Percentiles rank a stretch among this genome's conserved stretches.
Evolutionary conservation across 2,329 filamentous ascomycete species (phyloP).

Genomic region (Pseudocercospora ulei): DNA sequence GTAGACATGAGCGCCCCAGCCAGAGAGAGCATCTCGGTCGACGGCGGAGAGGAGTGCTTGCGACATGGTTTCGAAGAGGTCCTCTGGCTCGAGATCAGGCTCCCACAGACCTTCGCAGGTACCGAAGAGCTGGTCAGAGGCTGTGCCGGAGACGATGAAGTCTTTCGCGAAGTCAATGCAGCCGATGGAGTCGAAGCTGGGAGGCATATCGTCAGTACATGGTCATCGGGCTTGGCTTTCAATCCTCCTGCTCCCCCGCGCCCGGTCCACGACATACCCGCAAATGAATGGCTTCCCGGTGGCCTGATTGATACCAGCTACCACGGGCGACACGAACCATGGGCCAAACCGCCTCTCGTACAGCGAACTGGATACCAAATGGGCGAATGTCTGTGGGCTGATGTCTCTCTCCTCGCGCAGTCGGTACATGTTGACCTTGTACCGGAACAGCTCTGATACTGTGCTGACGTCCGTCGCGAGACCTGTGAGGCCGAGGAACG

Average conservation of each 20-base stretch:
- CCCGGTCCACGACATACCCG: slow-evolving; percentile 47
- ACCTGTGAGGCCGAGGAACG: slow-evolving; percentile 90
- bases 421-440: slow-evolving; percentile 99
- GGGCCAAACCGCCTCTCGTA: slow-evolving; percentile 96
- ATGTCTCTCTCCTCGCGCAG: slow-evolving; percentile 96
- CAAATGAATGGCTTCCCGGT: slow-evolving; percentile 95
- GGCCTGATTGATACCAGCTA: slow-evolving; percentile 90
- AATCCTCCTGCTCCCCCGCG: no score
- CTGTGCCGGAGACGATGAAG: slow-evolving; percentile 95
- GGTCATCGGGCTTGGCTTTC: background rate
- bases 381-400: slow-evolving; percentile 86
- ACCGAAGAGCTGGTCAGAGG: slow-evolving; percentile 94
- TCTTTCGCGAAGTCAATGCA: slow-evolving; percentile 99
- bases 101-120: slow-evolving; percentile 98
- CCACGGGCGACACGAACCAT: slow-evolving; percentile 89
- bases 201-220: slow-evolving; percentile 4
- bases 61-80: slow-evolving; percentile 96
- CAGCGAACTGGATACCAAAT: slow-evolving; percentile 79
- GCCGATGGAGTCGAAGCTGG: slow-evolving; percentile 82
- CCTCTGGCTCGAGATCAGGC: slow-evolving; percentile 86
- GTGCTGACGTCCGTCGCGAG: slow-evolving; percentile 93
- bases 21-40: slow-evolving; percentile 89
- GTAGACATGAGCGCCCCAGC: slow-evolving; percentile 97
- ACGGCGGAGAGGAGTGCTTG: slow-evolving; percentile 92
- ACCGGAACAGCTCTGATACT: slow-evolving; percentile 93